Evolutionary conservation across 2,329 filamentous ascomycete genomes (phyloP).

Genomic region (Drechslerella stenobrocha): DNA sequence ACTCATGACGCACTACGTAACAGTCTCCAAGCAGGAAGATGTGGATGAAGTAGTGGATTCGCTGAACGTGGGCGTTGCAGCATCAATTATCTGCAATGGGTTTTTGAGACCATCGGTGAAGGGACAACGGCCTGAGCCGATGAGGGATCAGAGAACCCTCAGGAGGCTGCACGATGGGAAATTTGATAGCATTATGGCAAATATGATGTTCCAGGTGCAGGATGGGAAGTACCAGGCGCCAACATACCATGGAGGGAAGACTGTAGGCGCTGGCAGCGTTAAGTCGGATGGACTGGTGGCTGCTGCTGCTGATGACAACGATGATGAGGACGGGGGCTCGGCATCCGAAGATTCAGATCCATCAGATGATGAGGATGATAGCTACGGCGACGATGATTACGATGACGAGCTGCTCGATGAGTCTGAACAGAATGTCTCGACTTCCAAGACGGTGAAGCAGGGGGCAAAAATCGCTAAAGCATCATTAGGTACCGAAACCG

Average conservation of each 20-base stretch:
- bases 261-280: no score
- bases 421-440: no score
- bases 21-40: slow-evolving; percentile 65
- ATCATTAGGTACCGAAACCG: no score
- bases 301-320: no score
- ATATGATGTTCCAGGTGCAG: no score
- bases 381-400: no score
- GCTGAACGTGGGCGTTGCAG: slow-evolving; percentile 88
- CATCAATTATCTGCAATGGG: slow-evolving; percentile 72
- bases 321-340: no score
- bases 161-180: slow-evolving; percentile 19
- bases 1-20: slow-evolving; percentile 66
- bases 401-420: no score
- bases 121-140: neutral
- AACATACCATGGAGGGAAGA: no score
- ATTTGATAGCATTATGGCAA: neutral
- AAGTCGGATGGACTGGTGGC: no score
- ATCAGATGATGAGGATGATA: neutral
- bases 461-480: no score
- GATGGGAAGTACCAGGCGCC: neutral
- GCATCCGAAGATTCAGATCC: neutral
- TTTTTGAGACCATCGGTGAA: slow-evolving; percentile 61
- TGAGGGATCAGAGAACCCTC: slow-evolving; percentile 5
- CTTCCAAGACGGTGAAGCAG: no score
- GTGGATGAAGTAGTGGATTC: slow-evolving; percentile 72